Evolutionary conservation across 2,329 filamentous ascomycete species (phyloP).

Genomic region (Lithohypha guttulata): DNA sequence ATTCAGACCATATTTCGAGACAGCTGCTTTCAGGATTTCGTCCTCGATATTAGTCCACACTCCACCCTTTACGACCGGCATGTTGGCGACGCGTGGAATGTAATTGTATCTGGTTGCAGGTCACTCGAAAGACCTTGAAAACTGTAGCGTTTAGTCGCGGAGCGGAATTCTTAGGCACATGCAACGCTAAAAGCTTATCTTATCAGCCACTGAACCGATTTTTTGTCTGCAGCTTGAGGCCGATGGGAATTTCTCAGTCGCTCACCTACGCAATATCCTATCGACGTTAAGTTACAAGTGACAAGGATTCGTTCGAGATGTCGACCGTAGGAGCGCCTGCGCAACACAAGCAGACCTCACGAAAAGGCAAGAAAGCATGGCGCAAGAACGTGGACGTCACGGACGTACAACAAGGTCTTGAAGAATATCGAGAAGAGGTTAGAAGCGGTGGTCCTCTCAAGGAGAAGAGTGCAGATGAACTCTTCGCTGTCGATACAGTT

Average conservation of each 20-base stretch:
- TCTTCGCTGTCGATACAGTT: conserved; percentile 71
- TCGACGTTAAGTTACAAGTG: no score
- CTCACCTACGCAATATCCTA: no score
- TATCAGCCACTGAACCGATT: neutral
- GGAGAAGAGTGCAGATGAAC: conserved; percentile 70
- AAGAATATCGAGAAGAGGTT: conserved; percentile 76
- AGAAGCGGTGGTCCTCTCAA: conserved; percentile 79
- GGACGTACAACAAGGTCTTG: conserved; percentile 71
- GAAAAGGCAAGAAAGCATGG: conserved; percentile 98
- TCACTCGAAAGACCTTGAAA: no score
- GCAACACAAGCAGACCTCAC: conserved; percentile 76
- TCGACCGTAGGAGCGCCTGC: conserved; percentile 40
- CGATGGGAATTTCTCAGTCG: no score
- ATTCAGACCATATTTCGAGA: conserved; percentile 89
- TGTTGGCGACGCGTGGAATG: conserved; percentile 26
- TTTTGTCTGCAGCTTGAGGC: no score
- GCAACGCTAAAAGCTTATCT: neutral
- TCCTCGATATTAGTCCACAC: conserved; percentile 68
- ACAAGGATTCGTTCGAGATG: no score
- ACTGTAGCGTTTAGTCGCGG: neutral
- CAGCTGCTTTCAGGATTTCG: conserved; percentile 92
- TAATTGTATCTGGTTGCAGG: neutral
- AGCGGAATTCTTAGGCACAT: neutral
- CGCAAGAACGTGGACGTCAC: conserved; percentile 94
- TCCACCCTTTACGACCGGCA: conserved; percentile 57